Evolutionary conservation across 1,284 basidiomycete genomes (phyloP).

Genomic region (Sanguinoderma infundibulare): DNA sequence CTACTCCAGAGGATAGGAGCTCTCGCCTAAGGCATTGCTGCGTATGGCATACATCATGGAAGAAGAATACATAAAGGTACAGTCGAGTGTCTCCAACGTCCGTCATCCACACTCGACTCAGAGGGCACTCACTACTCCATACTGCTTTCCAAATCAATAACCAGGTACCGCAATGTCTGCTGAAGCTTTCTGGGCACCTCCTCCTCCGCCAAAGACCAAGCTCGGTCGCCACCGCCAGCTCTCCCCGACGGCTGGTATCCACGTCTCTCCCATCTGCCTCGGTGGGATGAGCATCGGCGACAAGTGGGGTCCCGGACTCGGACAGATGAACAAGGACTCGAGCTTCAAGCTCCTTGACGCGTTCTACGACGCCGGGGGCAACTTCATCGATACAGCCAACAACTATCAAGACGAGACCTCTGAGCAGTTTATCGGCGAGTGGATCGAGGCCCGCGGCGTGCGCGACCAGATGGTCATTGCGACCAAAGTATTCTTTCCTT

Average conservation of each 20-base stretch:
- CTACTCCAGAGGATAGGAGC: too few relatives aligned
- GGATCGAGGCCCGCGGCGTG: constrained; percentile 42
- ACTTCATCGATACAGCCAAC: constrained; percentile 61
- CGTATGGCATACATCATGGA: too few relatives aligned
- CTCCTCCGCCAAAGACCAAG: constrained; percentile 28
- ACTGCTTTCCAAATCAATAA: too few relatives aligned
- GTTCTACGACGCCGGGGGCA: constrained; percentile 51
- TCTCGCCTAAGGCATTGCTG: too few relatives aligned
- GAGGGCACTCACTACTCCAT: too few relatives aligned
- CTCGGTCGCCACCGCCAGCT: constrained; percentile 50
- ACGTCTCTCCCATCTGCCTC: constrained; percentile 52
- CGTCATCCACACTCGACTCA: too few relatives aligned
- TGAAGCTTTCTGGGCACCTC: neutral
- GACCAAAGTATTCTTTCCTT: constrained; percentile 45
- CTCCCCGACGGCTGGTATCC: constrained; percentile 37
- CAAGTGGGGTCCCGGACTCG: constrained; percentile 42
- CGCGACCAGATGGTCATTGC: constrained; percentile 48
- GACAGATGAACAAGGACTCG: constrained; percentile 40
- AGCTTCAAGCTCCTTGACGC: constrained; percentile 53
- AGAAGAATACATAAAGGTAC: too few relatives aligned
- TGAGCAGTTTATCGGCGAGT: constrained; percentile 44
- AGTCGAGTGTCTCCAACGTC: too few relatives aligned
- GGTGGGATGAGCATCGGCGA: constrained; percentile 55
- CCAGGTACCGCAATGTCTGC: constrained; percentile 4
- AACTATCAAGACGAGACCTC: constrained; percentile 41